Conservation (phyloP, 805 yeast genomes). For the Teunomyces lycoperdinae region DNA sequence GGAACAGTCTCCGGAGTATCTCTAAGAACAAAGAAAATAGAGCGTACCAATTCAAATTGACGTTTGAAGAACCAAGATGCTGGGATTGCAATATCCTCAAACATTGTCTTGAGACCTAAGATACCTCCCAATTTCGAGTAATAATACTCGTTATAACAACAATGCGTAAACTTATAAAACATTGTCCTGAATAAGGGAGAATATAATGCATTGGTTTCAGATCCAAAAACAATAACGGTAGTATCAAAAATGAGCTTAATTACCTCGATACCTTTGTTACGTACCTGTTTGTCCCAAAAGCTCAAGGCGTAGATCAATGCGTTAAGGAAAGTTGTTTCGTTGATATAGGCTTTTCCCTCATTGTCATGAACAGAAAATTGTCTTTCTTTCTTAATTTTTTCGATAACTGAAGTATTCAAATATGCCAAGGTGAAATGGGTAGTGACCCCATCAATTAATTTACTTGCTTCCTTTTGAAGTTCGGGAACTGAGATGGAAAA, state of each 20-base stretch:
- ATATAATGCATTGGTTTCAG: slow-evolving; percentile 58
- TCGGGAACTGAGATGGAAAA: slow-evolving; percentile 75
- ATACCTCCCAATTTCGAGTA: slow-evolving; percentile 88
- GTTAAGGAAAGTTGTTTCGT: slow-evolving; percentile 66
- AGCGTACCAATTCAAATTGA: slow-evolving; percentile 81
- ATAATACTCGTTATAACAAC: slow-evolving; percentile 87
- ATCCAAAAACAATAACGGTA: slow-evolving; percentile 66
- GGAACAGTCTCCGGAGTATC: slow-evolving; percentile 92
- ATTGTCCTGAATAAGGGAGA: slow-evolving; percentile 75
- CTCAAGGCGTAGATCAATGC: slow-evolving; percentile 81
- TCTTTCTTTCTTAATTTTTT: slow-evolving; percentile 63
- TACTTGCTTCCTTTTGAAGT: slow-evolving; percentile 62
- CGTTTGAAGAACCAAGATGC: slow-evolving; percentile 69
- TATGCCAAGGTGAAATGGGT: slow-evolving; percentile 79
- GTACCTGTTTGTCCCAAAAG: slow-evolving; percentile 66
- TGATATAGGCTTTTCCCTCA: slow-evolving; percentile 71
- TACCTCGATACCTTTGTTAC: slow-evolving; percentile 67
- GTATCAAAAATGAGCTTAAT: slow-evolving; percentile 60
- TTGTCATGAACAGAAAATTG: slow-evolving; percentile 73
- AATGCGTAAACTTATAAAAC: slow-evolving; percentile 81
- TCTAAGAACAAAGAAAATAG: slow-evolving; percentile 83
- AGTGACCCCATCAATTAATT: slow-evolving; percentile 61
- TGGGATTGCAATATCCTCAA: slow-evolving; percentile 66
- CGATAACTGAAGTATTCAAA: slow-evolving; percentile 68
- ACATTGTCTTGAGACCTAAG: slow-evolving; percentile 71